phyloP scores from a whole-genome alignment of 306 rosid species.

The Prunus persica region Prunus_persica_NCBIv2 NC_034015.1:19858501-19859000 shows the following conservation, averaged over 20 bases:
- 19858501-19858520: not conserved
- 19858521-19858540: not conserved
- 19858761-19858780: not conserved
- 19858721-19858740: too few species aligned
- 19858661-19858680: too few species aligned
- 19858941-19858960: not conserved
- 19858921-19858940: not conserved
- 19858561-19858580: too few species aligned
- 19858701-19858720: too few species aligned
- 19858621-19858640: too few species aligned
- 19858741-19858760: not conserved
- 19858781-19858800: not conserved
- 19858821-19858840: not conserved
- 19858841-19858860: conserved; percentile 5
- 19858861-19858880: not conserved
- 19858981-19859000: not conserved
- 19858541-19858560: too few species aligned
- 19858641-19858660: too few species aligned
- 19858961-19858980: not conserved
- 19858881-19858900: not conserved
- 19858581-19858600: too few species aligned
- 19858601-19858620: too few species aligned
- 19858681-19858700: too few species aligned
- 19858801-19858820: conserved; percentile 5
- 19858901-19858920: not conserved